Base-by-base conservation (phyloP, 768 basidiomycete genomes). In the Lactarius akahatsu region DNA sequence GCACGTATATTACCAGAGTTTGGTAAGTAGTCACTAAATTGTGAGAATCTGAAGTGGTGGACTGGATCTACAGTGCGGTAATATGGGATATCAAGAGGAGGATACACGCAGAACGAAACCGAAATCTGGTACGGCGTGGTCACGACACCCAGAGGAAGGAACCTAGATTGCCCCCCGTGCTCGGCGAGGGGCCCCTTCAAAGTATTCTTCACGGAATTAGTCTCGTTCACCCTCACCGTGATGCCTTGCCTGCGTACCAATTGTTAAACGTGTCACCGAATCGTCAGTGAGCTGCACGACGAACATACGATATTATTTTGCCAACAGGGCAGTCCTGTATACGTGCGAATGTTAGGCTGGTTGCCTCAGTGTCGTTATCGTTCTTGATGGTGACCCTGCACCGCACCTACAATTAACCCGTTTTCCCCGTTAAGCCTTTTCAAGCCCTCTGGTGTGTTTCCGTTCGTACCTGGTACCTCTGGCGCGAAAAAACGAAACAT, bases 401-500 rank as follows among this genome's bases (percentile, higher is more conserved):
- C 23, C 43, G 36, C 57, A 64, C 23, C 43, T n/a, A 50, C 57
- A 54, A 9, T 58, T 50, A n/a, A 32, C 34, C 57, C 57, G 57
- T 18, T 59, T 54, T 50, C 15, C 26, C 8, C 59, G 11, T 13
- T 9, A 32, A 23, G n/a, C 54, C 59, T 54, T 34, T 26, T 56
- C 32, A 32, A 32, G 6, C 32, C 7, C 56, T 43, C 26, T 38
- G 50, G 7, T 26, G 13, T 60, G 55, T 30, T 40, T 57, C 9
- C 2, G 2, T 40, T 50, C 23, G 34, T 34, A 6, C 0, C 43
- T 36, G 2, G 34, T 45, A 4, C 28, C 36, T 45, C 34, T 34
- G 55, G 26, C 59, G 59, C 41, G 59, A 61, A 47, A 61, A 47
- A 65, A 20, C n/a, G n/a, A 26, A 16, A 3, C 32, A 64, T 30